Evolutionary conservation across 2,329 filamentous ascomycete genomes (phyloP).

Genomic region (Didymella segeticola): DNA sequence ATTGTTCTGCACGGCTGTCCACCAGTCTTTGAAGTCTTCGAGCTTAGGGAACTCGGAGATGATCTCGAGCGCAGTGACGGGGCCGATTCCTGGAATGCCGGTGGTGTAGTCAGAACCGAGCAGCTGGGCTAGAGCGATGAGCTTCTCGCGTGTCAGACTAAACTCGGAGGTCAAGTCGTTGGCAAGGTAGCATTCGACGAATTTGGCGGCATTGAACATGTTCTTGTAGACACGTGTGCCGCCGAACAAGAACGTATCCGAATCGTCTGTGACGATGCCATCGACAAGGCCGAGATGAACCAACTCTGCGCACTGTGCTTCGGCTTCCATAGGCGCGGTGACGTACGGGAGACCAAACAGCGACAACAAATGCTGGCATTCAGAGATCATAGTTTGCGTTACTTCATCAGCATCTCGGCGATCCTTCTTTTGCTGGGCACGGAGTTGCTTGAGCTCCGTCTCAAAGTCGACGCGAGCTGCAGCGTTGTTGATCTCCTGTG

Average conservation of each 20-base stretch:
- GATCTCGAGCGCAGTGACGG: constrained; percentile 93
- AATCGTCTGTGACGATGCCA: constrained; percentile 97
- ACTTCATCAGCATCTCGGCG: constrained; percentile 96
- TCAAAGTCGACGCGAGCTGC: constrained; percentile 79
- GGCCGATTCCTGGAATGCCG: constrained; percentile 86
- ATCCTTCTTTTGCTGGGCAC: constrained; percentile 95
- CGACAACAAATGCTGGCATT: constrained; percentile 88
- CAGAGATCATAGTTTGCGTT: constrained; percentile 91
- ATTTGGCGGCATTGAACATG: constrained; percentile 99
- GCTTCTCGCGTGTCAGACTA: constrained; percentile 80
- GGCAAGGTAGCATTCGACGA: constrained; percentile 92
- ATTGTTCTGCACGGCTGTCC: constrained; percentile 74
- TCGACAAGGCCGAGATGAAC: constrained; percentile 88
- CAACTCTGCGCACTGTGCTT: constrained; percentile 94
- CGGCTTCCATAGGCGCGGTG: constrained; percentile 98
- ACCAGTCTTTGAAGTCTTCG: constrained; percentile 85
- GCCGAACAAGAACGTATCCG: constrained; percentile 94
- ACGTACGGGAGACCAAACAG: constrained; percentile 96
- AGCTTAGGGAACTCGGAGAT: constrained; percentile 85
- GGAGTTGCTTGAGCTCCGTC: constrained; percentile 81
- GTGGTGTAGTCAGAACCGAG: constrained; percentile 96
- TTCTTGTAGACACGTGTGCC: constrained; percentile 98
- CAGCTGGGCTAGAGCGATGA: constrained; percentile 89
- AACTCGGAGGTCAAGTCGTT: constrained; percentile 88
- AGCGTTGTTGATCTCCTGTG: constrained; percentile 81